These are phyloP conservation scores for Colletotrichum ledebouriae DNA, from an alignment of 2,329 filamentous ascomycete genomes.

Conservation along the genomic window DNA sequence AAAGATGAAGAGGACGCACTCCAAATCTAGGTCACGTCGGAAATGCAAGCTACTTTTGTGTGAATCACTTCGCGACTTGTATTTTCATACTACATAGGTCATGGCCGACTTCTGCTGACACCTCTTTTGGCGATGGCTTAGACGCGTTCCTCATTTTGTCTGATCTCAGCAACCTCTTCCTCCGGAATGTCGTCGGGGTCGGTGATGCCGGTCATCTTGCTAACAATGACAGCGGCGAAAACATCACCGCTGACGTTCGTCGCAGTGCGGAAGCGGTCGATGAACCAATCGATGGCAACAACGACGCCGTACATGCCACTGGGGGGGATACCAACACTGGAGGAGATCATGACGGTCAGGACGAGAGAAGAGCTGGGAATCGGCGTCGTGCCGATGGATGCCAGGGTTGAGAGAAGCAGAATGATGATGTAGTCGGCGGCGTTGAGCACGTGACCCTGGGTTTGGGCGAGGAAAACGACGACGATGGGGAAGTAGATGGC, in stretches of 20 bases:
- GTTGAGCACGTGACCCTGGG: slow-evolving; percentile 60
- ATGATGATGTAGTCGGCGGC: slow-evolving; percentile 63
- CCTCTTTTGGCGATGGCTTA: neutral
- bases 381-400: slow-evolving; percentile 67
- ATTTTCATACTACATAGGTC: too few relatives aligned
- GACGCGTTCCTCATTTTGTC: slow-evolving; percentile 37
- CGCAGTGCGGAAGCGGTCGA: slow-evolving; percentile 67
- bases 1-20: too few relatives aligned
- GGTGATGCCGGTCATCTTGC: slow-evolving; percentile 55
- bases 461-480: slow-evolving; percentile 65
- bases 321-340: slow-evolving; percentile 58
- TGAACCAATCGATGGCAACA: slow-evolving; percentile 67
- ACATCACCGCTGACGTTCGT: slow-evolving; percentile 66
- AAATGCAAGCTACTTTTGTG: neutral
- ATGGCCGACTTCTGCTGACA: neutral
- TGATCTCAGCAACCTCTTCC: slow-evolving; percentile 16
- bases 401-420: slow-evolving; percentile 62
- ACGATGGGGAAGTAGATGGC: slow-evolving; percentile 68
- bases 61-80: neutral
- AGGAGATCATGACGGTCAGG: slow-evolving; percentile 65
- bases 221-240: slow-evolving; percentile 57
- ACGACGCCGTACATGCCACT: slow-evolving; percentile 66
- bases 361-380: slow-evolving; percentile 67
- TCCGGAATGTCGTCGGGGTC: slow-evolving; percentile 44
- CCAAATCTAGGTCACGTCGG: too few relatives aligned